phyloP scores from a whole-genome alignment of 179 eudicot species.

The Heliamphora pulchella region DNA sequence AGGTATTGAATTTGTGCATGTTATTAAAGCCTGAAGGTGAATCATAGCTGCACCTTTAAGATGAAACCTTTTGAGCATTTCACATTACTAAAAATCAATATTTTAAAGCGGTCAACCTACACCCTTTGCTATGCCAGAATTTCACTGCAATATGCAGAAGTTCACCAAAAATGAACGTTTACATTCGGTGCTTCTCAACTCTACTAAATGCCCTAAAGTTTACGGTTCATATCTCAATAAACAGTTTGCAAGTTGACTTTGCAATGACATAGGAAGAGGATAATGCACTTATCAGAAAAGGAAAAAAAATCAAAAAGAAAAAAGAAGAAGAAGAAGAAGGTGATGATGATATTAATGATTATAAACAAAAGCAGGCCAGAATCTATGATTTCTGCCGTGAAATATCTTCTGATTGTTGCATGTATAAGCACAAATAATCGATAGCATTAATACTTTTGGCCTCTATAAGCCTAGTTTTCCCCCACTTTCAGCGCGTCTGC shows the following conservation, averaged over 20 bases:
- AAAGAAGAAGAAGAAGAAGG: not conserved
- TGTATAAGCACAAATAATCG: not conserved
- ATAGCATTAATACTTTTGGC: not conserved
- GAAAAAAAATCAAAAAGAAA: not conserved
- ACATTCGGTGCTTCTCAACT: not conserved
- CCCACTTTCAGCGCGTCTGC: not conserved
- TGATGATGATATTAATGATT: no score
- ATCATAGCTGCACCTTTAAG: not conserved
- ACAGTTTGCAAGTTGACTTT: not conserved
- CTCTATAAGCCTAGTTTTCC: not conserved
- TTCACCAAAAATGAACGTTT: not conserved
- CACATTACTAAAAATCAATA: not conserved
- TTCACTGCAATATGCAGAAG: not conserved
- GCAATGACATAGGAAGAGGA: not conserved
- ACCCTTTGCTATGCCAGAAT: not conserved
- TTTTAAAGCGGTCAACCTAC: not conserved
- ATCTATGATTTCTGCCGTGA: not conserved
- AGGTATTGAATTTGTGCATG: not conserved
- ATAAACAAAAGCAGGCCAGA: not conserved
- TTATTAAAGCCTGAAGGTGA: not conserved
- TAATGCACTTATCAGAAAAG: not conserved
- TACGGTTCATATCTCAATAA: not conserved
- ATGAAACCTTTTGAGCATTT: not conserved
- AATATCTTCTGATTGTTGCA: slow-evolving; percentile 1
- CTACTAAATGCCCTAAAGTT: not conserved